Base-by-base conservation (phyloP, 2,329 filamentous ascomycete genomes). In the Sporothrix phasma region DNA sequence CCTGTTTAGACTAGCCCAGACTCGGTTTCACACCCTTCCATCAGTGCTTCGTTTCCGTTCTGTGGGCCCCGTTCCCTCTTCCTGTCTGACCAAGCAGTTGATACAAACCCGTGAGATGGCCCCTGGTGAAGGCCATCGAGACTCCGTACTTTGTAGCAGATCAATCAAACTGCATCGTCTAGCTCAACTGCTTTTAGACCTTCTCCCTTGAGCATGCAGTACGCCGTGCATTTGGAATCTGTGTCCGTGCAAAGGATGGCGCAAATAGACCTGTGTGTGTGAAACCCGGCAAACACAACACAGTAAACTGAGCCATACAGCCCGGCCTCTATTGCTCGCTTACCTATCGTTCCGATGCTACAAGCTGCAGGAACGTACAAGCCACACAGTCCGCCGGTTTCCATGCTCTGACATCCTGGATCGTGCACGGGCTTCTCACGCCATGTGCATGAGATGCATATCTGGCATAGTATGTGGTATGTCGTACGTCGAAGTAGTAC, bases 1-100 rank as follows among this genome's bases (percentile, higher is more conserved):
- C 39, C 24, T 46, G 37, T 34, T 29, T n/a, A 34, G 39, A 60
- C 37, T 24, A 8, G 24, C 58, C 37, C 51, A 37, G 58, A 34
- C 39, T 11, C 34, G 41, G 58, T 60, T 60, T 60, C 58, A 60
- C 19, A 60, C 58, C 41, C 41, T 60, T 60, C 58, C 58, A 60
- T 58, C 24, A n/a, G 31, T 34, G 39, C 29, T 60, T 60, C 29
- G 39, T 47, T 46, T 60, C 43, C 29, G 39, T 60, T 60, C 29
- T 26, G 41, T 37, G 39, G 58, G 41, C 41, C 41, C 24, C 41
- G 1, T 61, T 24, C 15, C 51, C 45, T n/a, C 29, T 22, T 49
- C 19, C 19, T 26, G 37, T 49, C 41, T 49, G 39, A 46, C 34
- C 39, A 46, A 24, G 17, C 56, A 45, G 10, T 22, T 37, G 51